phyloP scores from a whole-genome alignment of 176 grass and related monocot genomes.

The Triticum turgidum region DNA sequence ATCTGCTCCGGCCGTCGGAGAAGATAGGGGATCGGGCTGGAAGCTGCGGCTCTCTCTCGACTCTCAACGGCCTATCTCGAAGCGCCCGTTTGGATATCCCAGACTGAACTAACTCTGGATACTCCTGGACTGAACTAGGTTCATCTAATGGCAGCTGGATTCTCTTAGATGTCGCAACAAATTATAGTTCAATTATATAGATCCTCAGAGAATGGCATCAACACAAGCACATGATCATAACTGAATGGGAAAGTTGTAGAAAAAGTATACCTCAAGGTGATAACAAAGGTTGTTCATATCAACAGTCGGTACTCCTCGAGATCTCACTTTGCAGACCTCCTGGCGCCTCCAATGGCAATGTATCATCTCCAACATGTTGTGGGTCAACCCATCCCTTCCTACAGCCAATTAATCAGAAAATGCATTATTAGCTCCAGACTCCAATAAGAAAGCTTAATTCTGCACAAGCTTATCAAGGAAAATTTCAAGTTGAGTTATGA shows the following conservation, averaged over 20 bases:
- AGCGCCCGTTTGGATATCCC: too few relatives aligned
- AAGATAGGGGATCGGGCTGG: too few relatives aligned
- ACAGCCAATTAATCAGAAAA: constrained; percentile 31
- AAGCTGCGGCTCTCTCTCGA: too few relatives aligned
- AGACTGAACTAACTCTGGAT: too few relatives aligned
- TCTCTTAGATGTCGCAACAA: neutral
- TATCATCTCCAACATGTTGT: constrained; percentile 97
- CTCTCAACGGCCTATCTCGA: too few relatives aligned
- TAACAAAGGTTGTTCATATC: constrained; percentile 89
- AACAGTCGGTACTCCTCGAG: constrained; percentile 86
- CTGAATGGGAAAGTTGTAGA: neutral
- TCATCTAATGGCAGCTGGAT: neutral
- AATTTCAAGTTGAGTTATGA: neutral
- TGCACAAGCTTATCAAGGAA: constrained; percentile 6
- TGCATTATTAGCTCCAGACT: constrained; percentile 15
- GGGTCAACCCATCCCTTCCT: constrained; percentile 99
- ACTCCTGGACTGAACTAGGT: too few relatives aligned
- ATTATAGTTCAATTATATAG: neutral
- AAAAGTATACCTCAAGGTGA: constrained; percentile 73
- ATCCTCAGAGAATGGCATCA: neutral
- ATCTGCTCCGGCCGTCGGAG: too few relatives aligned
- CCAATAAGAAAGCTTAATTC: constrained; percentile 10
- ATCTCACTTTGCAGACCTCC: constrained; percentile 94
- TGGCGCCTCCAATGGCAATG: constrained; percentile 97
- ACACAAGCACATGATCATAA: constrained; percentile 3